Conservation (phyloP, 441 rosid species). For the Flueggea neowawraea region DNA sequence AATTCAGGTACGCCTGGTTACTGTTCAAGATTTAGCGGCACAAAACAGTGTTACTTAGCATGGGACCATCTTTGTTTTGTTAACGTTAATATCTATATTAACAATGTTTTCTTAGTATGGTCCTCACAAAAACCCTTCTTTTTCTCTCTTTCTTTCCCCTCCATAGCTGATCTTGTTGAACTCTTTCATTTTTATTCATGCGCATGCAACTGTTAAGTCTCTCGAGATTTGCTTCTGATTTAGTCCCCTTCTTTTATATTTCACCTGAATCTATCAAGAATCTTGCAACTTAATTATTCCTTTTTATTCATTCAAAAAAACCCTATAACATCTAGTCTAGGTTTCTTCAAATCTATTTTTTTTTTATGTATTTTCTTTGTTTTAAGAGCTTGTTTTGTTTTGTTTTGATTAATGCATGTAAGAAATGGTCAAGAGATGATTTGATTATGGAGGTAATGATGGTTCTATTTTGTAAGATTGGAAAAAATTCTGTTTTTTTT, state of each 20-base stretch:
- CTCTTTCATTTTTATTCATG: slow-evolving; percentile 7
- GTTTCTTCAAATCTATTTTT: no score
- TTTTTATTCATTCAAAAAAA: slow-evolving; percentile 4
- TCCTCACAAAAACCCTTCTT: slow-evolving; percentile 14
- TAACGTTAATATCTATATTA: slow-evolving; percentile 9
- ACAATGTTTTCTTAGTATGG: slow-evolving; percentile 7
- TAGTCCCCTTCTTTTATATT: neutral
- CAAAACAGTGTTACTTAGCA: slow-evolving; percentile 15
- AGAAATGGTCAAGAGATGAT: no score
- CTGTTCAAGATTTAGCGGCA: slow-evolving; percentile 27
- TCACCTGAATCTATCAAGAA: slow-evolving; percentile 19
- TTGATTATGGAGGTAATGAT: no score
- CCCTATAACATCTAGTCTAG: neutral
- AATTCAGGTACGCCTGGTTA: slow-evolving; percentile 18
- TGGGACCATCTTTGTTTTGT: slow-evolving; percentile 14
- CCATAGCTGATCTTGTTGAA: slow-evolving; percentile 1
- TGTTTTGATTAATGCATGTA: no score
- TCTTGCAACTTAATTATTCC: slow-evolving; percentile 2
- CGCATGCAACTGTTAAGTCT: slow-evolving; percentile 21
- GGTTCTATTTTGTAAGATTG: no score
- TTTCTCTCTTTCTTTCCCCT: neutral
- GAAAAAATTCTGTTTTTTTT: no score
- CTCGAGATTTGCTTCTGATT: slow-evolving; percentile 8
- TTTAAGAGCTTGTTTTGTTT: no score
- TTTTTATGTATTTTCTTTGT: no score